A percentile compares a stretch with the other conserved stretches of the same genome.
Conservation (phyloP, 352 stramenopile genomes). For the Phytophthora lateralis region DNA sequence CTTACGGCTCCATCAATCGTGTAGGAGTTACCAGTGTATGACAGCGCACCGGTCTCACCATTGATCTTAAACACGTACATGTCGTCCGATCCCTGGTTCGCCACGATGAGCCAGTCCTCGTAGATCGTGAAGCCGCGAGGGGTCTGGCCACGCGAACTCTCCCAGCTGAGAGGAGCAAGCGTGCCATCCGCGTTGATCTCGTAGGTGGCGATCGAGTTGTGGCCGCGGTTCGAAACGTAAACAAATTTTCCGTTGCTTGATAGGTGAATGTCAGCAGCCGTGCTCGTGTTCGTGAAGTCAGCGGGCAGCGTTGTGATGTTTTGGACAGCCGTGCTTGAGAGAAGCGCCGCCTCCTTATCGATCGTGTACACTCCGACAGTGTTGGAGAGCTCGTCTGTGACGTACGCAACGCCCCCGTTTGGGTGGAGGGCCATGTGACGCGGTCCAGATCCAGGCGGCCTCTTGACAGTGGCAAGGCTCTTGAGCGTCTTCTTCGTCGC, state of each 20-base stretch:
- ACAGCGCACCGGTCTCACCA: conserved; percentile 38
- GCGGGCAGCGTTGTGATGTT: conserved; percentile 56
- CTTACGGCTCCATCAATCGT: conserved; percentile 40
- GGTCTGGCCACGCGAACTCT: conserved; percentile 44
- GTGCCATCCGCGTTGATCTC: conserved; percentile 39
- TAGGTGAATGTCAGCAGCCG: conserved; percentile 52
- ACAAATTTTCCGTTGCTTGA: conserved; percentile 55
- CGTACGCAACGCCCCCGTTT: conserved; percentile 48
- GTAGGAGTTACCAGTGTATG: conserved; percentile 43
- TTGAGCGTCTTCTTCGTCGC: conserved; percentile 41
- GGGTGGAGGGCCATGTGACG: conserved; percentile 66
- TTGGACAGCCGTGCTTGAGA: conserved; percentile 42
- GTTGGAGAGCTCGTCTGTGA: conserved; percentile 62
- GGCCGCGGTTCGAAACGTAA: conserved; percentile 66
- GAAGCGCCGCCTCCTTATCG: conserved; percentile 22
- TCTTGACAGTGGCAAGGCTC: conserved; percentile 24
- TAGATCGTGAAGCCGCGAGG: conserved; percentile 53
- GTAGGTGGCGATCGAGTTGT: conserved; percentile 67
- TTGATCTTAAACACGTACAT: conserved; percentile 63
- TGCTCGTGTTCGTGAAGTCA: conserved; percentile 33
- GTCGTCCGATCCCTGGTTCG: conserved; percentile 57
- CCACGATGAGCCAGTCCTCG: conserved; percentile 53
- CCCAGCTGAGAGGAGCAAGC: conserved; percentile 39
- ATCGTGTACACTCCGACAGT: conserved; percentile 60
- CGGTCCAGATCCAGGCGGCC: conserved; percentile 49